Percentiles rank a stretch among this genome's conserved stretches.
phyloP scores from a whole-genome alignment of 169 alveolate genomes.

The Plasmodium falciparum region DNA sequence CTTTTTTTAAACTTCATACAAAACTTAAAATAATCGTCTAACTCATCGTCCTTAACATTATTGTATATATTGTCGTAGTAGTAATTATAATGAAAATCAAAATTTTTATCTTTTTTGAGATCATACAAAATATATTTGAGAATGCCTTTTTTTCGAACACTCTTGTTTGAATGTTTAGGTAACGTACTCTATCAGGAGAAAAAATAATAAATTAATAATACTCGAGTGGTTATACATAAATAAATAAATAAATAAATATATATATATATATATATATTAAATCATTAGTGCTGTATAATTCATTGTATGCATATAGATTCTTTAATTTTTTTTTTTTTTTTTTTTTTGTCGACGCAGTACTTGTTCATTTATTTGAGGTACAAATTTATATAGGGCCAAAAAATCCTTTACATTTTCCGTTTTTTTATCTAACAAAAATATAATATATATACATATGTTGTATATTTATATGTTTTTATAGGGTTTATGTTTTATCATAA shows the following conservation, averaged over 20 bases:
- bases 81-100: conserved; percentile 24
- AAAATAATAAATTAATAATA: not conserved
- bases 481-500: not conserved
- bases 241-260: not conserved
- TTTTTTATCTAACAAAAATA: conserved; percentile 33
- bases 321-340: not conserved
- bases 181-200: conserved; percentile 4
- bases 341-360: not conserved
- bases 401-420: conserved; percentile 66
- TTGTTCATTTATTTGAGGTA: conserved; percentile 59
- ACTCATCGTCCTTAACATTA: conserved; percentile 38
- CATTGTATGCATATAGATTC: not conserved
- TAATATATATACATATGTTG: not conserved
- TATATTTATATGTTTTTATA: not conserved
- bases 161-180: conserved; percentile 33
- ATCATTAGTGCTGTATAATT: not conserved
- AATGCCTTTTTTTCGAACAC: conserved; percentile 61
- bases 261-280: not conserved
- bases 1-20: conserved; percentile 32
- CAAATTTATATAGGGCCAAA: conserved; percentile 55
- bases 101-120: conserved; percentile 36
- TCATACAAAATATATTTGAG: conserved; percentile 23
- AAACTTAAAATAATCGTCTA: conserved; percentile 27
- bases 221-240: not conserved
- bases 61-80: conserved; percentile 58